A percentile compares a stretch with the other conserved stretches of the same genome.
These are phyloP conservation scores for Fraxinus sp. DNA, from an alignment of 305 asterid species.

Conservation along the genomic window DNA sequence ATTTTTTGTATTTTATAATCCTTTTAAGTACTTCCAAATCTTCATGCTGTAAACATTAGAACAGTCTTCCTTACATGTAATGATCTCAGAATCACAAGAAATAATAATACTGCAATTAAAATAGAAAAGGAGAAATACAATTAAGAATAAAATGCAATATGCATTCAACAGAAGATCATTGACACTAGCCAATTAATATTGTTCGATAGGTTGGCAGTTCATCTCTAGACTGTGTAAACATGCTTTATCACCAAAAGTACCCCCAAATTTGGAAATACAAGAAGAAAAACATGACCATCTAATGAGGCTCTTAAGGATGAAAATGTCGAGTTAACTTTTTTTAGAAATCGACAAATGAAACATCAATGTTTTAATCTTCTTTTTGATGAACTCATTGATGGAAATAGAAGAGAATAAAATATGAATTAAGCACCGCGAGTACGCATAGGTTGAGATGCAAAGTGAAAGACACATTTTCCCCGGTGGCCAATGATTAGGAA, in stretches of 20 bases:
- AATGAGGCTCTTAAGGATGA: neutral
- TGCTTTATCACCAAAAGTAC: neutral
- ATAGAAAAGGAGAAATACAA: neutral
- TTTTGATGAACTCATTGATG: neutral
- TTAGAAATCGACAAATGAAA: neutral
- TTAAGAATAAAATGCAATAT: neutral
- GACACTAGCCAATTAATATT: neutral
- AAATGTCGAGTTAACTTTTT: neutral
- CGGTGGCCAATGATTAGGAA: neutral
- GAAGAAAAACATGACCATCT: neutral
- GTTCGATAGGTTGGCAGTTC: neutral
- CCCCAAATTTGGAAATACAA: neutral
- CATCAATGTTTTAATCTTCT: neutral
- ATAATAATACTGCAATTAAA: neutral
- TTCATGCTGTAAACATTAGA: neutral
- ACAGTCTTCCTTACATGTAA: neutral
- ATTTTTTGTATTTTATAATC: neutral
- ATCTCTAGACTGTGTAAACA: neutral
- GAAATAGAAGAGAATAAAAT: neutral
- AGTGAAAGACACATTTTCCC: neutral
- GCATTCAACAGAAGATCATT: neutral
- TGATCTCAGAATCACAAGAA: neutral
- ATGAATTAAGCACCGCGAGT: neutral
- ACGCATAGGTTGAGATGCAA: neutral
- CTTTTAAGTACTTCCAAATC: neutral